Evolutionary conservation across 129 eudicot species (phyloP).

Genomic region (Saussurea involucrata): DNA sequence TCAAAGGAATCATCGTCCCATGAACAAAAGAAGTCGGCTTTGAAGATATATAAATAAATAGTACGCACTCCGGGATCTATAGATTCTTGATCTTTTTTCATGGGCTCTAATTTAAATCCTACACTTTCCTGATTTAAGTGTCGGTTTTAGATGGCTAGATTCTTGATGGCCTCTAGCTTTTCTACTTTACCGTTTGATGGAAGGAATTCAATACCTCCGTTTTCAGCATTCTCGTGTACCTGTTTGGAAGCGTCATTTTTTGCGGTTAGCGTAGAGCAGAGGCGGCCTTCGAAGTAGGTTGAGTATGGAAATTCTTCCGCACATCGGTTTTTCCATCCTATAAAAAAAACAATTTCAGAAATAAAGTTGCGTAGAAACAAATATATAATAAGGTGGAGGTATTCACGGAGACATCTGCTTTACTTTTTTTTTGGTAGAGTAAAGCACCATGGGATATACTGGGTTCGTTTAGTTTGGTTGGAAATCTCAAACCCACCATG

Average conservation of each 20-base stretch:
- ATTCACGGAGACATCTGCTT: background rate
- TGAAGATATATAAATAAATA: background rate
- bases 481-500: no score
- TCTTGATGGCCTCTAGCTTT: slow-evolving; percentile 59
- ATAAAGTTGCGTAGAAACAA: background rate
- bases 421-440: background rate
- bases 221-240: slow-evolving; percentile 32
- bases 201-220: slow-evolving; percentile 36
- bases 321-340: slow-evolving; percentile 87
- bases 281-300: slow-evolving; percentile 71
- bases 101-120: slow-evolving; percentile 6
- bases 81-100: background rate
- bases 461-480: background rate
- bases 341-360: background rate
- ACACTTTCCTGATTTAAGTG: background rate
- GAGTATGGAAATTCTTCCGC: slow-evolving; percentile 86
- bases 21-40: slow-evolving; percentile 19
- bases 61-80: background rate
- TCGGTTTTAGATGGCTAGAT: slow-evolving; percentile 47
- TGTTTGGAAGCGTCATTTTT: slow-evolving; percentile 20
- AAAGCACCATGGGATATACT: no score
- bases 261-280: slow-evolving; percentile 44
- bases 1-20: slow-evolving; percentile 26
- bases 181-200: slow-evolving; percentile 67
- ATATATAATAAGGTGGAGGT: background rate